These are phyloP conservation scores for Chlamydomonas asymmetrica DNA, from an alignment of 139 green algal genomes.

Conservation along the genomic window DNA sequence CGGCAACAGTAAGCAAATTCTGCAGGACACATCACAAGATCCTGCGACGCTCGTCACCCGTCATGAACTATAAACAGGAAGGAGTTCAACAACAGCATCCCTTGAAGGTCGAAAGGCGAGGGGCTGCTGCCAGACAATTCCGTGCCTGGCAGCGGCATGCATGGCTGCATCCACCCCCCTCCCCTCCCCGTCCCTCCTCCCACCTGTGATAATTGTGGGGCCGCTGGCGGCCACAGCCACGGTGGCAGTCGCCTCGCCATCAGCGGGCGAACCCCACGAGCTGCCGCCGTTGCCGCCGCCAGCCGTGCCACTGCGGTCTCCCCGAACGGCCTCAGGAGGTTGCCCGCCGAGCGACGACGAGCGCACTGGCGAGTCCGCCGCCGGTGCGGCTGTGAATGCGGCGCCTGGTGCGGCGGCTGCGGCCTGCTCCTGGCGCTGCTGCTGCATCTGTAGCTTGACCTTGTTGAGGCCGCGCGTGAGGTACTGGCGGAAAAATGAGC, in stretches of 20 bases:
- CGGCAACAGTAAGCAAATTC: neutral
- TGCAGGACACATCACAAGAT: neutral
- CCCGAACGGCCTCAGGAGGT: no score
- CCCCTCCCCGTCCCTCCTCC: neutral
- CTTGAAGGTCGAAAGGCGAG: neutral
- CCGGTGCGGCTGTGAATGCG: neutral
- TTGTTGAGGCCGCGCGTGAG: conserved; percentile 22
- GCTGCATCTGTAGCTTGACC: conserved; percentile 17
- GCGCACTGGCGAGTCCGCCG: neutral
- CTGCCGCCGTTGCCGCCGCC: conserved; percentile 9
- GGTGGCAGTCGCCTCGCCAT: neutral
- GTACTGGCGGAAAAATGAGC: conserved; percentile 22
- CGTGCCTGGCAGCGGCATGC: no score
- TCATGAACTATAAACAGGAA: no score
- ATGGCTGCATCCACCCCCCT: neutral
- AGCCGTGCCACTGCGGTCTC: no score
- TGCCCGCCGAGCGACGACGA: neutral
- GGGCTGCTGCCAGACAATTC: neutral
- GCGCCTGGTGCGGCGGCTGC: neutral
- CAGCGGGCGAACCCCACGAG: conserved; percentile 23
- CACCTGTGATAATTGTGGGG: conserved; percentile 7
- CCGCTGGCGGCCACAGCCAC: neutral
- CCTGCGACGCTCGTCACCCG: no score
- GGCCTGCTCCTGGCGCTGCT: neutral
- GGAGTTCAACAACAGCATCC: no score